Percentiles rank a stretch among this genome's conserved stretches.
phyloP scores from a whole-genome alignment of 257 asterid genomes.

The Solanum dulcamara region DNA sequence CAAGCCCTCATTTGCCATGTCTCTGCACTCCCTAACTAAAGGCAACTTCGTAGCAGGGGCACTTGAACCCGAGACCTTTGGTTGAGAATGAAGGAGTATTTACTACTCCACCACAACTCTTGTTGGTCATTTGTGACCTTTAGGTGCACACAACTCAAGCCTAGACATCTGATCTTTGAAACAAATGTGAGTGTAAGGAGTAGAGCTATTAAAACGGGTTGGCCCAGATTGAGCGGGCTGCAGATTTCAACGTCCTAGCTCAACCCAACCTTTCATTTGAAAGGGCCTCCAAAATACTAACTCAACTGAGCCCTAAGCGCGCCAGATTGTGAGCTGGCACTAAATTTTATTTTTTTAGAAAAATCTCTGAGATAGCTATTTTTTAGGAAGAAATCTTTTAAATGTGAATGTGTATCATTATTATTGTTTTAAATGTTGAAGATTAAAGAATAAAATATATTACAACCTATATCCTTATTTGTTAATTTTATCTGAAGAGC shows the following conservation, averaged over 20 bases:
- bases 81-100: background rate
- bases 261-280: background rate
- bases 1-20: background rate
- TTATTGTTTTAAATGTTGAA: background rate
- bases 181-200: background rate
- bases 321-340: background rate
- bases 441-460: background rate
- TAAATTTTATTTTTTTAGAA: background rate
- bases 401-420: background rate
- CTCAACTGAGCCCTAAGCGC: background rate
- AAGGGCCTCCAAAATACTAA: background rate
- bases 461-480: background rate
- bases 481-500: background rate
- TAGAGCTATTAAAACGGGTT: background rate
- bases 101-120: fast-evolving
- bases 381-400: background rate
- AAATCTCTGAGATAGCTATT: background rate
- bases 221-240: background rate
- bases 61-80: background rate
- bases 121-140: background rate
- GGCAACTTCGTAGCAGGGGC: background rate
- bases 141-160: background rate
- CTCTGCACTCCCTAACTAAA: background rate
- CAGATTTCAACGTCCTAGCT: background rate
- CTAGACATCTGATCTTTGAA: background rate